Percentiles rank a stretch among this genome's conserved stretches.
Conservation (phyloP, 129 eudicot genomes). For the Chrysanthemum lavandulifolium region DNA sequence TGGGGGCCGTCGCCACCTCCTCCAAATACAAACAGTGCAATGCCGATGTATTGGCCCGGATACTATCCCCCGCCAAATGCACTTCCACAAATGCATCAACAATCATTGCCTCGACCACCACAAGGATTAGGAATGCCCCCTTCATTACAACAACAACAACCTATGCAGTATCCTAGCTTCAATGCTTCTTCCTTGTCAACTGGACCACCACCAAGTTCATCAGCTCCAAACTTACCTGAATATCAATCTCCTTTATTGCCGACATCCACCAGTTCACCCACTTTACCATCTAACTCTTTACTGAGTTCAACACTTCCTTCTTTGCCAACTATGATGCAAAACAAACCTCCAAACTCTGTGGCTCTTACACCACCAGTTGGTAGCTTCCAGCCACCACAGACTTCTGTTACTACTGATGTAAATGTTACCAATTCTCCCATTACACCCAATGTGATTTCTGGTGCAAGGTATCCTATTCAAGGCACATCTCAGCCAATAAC, state of each 20-base stretch:
- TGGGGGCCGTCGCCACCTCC: slow-evolving; percentile 80
- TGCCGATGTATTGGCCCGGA: slow-evolving; percentile 99
- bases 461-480: slow-evolving; percentile 48
- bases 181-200: slow-evolving; percentile 46
- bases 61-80: slow-evolving; percentile 66
- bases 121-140: slow-evolving; percentile 63
- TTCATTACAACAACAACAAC: slow-evolving; percentile 49
- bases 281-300: slow-evolving; percentile 38
- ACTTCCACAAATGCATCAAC: slow-evolving; percentile 70
- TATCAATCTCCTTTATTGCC: slow-evolving; percentile 42
- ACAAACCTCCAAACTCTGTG: slow-evolving; percentile 37
- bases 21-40: slow-evolving; percentile 50
- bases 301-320: slow-evolving; percentile 48
- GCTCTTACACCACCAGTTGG: slow-evolving; percentile 23
- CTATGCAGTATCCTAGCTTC: slow-evolving; percentile 61
- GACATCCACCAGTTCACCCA: slow-evolving; percentile 36
- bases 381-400: slow-evolving; percentile 44
- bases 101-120: slow-evolving; percentile 74
- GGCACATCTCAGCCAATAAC: slow-evolving; percentile 38
- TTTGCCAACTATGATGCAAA: slow-evolving; percentile 36
- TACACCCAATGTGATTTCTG: slow-evolving; percentile 22
- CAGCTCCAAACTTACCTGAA: slow-evolving; percentile 38
- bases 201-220: slow-evolving; percentile 39
- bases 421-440: no score
- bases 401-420: slow-evolving; percentile 33